Evolutionary conservation across 768 basidiomycete genomes (phyloP).

Genomic region (Hebeloma cylindrosporum): DNA sequence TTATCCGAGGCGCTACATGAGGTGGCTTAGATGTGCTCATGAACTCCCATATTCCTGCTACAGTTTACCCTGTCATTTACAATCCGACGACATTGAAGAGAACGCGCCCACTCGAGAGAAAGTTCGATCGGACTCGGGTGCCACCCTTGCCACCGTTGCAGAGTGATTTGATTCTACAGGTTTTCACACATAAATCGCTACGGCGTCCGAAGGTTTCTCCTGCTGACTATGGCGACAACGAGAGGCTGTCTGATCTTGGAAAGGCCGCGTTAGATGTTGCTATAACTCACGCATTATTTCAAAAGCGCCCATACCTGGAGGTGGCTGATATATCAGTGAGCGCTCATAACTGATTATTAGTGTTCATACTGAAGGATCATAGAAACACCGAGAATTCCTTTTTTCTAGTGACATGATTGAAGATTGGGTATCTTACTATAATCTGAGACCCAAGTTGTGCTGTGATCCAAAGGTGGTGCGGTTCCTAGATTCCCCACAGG

Average conservation of each 20-base stretch:
- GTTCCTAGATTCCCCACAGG: conserved; percentile 41
- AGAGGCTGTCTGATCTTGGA: conserved; percentile 55
- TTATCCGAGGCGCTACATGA: too few species aligned
- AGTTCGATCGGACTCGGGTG: conserved; percentile 19
- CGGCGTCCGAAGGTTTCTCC: conserved; percentile 36
- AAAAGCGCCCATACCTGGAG: conserved; percentile 49
- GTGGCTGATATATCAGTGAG: conserved; percentile 53
- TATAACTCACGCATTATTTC: conserved; percentile 48
- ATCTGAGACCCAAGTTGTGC: conserved; percentile 47
- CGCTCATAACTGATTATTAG: conserved; percentile 13
- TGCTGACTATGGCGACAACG: conserved; percentile 53
- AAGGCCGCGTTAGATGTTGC: conserved; percentile 44
- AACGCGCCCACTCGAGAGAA: conserved; percentile 21
- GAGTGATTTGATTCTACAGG: conserved; percentile 59
- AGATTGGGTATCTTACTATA: conserved; percentile 50
- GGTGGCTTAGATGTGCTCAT: conserved; percentile 16
- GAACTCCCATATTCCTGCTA: conserved; percentile 12
- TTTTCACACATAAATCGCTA: conserved; percentile 70
- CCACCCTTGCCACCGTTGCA: conserved; percentile 43
- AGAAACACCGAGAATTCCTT: conserved; percentile 33
- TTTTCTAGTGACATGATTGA: conserved; percentile 45
- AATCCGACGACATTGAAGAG: conserved; percentile 20
- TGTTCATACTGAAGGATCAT: conserved; percentile 11
- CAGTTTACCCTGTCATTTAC: conserved; percentile 4
- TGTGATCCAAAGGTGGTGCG: conserved; percentile 40